These are phyloP conservation scores for Cercospora nicotianae DNA, from an alignment of 2,329 filamentous ascomycete genomes.

Conservation along the genomic window DNA sequence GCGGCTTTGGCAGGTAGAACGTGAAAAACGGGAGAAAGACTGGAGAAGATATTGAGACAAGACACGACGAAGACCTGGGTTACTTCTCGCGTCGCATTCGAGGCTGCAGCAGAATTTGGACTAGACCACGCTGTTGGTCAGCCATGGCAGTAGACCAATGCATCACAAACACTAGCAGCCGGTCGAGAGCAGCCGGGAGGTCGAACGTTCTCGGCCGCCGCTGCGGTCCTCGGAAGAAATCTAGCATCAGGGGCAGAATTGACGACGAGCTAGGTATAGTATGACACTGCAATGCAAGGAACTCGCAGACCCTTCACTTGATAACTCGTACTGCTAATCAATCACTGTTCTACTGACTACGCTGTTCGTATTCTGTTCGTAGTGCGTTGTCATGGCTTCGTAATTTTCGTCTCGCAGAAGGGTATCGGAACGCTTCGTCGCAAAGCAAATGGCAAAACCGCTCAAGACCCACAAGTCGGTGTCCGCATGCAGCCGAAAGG, in stretches of 20 bases:
- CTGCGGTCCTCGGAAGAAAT: not conserved
- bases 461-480: not conserved
- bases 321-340: not conserved
- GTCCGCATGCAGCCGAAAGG: not conserved
- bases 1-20: slow-evolving; percentile 36
- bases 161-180: not conserved
- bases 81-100: not conserved
- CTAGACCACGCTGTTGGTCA: not conserved
- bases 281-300: slow-evolving; percentile 9
- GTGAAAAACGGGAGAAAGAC: not conserved
- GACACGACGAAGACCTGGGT: not conserved
- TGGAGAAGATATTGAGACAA: not conserved
- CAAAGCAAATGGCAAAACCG: not conserved
- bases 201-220: not conserved
- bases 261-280: slow-evolving; percentile 17
- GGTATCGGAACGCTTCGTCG: slow-evolving; percentile 18
- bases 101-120: not conserved
- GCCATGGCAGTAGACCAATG: not conserved
- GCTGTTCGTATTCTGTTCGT: not conserved
- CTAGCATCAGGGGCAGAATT: slow-evolving; percentile 25
- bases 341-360: not conserved
- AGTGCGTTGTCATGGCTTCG: slow-evolving; percentile 9
- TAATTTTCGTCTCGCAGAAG: slow-evolving; percentile 17
- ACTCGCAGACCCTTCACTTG: not conserved
- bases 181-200: not conserved